phyloP scores from a whole-genome alignment of 1,284 basidiomycete species.

The Peniophora sp. region DNA sequence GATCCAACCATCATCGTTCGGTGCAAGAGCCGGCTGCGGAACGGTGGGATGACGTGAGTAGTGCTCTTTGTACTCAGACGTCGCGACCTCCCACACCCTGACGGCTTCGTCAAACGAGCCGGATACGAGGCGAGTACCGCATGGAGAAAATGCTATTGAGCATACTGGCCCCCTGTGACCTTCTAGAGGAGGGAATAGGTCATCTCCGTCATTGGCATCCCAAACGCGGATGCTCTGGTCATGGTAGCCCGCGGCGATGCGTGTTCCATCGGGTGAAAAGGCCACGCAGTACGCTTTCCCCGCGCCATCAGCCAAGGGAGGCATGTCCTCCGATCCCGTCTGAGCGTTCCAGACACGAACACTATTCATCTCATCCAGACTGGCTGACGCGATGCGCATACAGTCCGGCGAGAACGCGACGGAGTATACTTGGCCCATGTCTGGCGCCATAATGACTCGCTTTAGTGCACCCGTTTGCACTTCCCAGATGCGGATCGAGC shows the following conservation, averaged over 20 bases:
- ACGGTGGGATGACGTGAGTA: neutral
- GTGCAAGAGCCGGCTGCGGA: constrained; percentile 2
- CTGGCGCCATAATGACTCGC: neutral
- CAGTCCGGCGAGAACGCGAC: neutral
- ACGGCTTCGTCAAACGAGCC: constrained; percentile 8
- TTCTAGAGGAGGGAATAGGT: neutral
- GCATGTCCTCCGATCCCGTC: neutral
- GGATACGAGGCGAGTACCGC: constrained; percentile 10
- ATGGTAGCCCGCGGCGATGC: constrained; percentile 9
- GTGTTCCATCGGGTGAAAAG: constrained; percentile 12
- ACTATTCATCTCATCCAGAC: neutral
- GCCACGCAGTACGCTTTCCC: neutral
- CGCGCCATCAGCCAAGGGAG: neutral
- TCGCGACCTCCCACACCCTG: constrained; percentile 7
- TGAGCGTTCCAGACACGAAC: neutral
- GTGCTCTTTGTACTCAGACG: neutral
- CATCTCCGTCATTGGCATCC: neutral
- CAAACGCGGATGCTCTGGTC: constrained; percentile 7
- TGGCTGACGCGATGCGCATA: neutral
- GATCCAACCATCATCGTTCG: neutral
- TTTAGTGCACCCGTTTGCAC: neutral
- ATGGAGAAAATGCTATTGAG: constrained; percentile 11
- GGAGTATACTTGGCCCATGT: neutral
- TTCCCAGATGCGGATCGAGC: neutral
- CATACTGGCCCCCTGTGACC: constrained; percentile 6